Evolutionary conservation across 345 rosid species (phyloP), one percentile per base, ranked within the genome.

Genomic region (Erodium maritimum): DNA sequence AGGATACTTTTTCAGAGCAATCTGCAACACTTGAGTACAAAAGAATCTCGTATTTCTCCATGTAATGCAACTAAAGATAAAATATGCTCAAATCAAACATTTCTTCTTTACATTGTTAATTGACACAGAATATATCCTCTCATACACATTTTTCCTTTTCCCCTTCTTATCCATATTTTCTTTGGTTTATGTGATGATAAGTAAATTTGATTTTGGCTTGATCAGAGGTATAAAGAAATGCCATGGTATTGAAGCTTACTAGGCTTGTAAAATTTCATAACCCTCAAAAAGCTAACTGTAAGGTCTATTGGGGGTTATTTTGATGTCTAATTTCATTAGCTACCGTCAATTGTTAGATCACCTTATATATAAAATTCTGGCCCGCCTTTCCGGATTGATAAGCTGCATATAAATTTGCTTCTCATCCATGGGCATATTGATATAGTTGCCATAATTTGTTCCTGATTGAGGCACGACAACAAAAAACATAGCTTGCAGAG

Each of bases 1-100:
- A 57, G 21, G 72, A 59, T n/a, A 46, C 64, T 54, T 66, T 61
- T 29, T 25, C 64, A 19, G 51, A 22, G 33, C 58, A 57, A 60
- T 59, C 73, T 65, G 60, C 54, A 57, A 19, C 19, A 46, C 23
- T 21, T 29, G 23, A 67, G 46, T 52, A 59, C 50, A 66, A 48
- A 22, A 34, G 37, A 57, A 19, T 52, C 53, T 21, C 21, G 5
- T 54, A 19, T 1, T 29, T 29, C 37, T 29, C 8, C 37, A 29
- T 29, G 37, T 29, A n/a, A 29, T 29, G 37, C 37, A 29, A 29
- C 37, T 29, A 29, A 29, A 29, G 9, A 5, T 29, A 29, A 5
- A 21, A 61, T 54, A 17, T 19, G 54, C 57, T 25, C 1, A 54
- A 48, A 52, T 20, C 13, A 17, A 24, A 2, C 55, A 51, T 7